These are phyloP conservation scores for Lentinula detonsa DNA, from an alignment of 768 basidiomycete genomes.

Conservation along the genomic window DNA sequence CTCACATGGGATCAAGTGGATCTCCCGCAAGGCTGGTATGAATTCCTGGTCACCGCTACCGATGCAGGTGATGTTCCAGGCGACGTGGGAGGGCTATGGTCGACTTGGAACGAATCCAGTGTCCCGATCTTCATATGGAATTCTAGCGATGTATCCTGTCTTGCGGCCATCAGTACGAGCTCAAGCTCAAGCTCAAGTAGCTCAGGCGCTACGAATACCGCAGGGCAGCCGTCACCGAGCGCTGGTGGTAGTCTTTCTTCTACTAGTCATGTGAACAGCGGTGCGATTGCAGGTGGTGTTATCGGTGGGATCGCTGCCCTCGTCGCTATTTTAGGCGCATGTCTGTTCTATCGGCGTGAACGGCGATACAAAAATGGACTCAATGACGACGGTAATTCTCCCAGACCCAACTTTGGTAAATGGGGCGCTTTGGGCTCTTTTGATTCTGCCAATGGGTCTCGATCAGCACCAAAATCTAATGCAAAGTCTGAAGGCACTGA, in stretches of 20 bases:
- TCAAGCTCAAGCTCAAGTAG: background rate
- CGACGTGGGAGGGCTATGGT: background rate
- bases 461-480: background rate
- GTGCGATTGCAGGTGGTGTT: slow-evolving; percentile 3
- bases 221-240: background rate
- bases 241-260: background rate
- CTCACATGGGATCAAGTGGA: background rate
- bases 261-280: background rate
- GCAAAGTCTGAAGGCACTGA: background rate
- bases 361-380: background rate
- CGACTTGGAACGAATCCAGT: background rate
- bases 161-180: background rate
- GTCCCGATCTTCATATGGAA: background rate
- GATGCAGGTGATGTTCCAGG: background rate
- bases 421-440: slow-evolving; percentile 6
- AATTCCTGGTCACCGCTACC: background rate
- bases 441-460: background rate
- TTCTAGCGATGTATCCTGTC: background rate
- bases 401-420: background rate
- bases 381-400: background rate
- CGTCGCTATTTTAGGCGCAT: background rate
- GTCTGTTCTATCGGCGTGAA: background rate
- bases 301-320: slow-evolving; percentile 1
- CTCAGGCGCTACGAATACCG: background rate
- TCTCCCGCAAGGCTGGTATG: slow-evolving; percentile 4